Conservation (phyloP, 208 protist species). For the Jaenimonas drosophilae region DNA sequence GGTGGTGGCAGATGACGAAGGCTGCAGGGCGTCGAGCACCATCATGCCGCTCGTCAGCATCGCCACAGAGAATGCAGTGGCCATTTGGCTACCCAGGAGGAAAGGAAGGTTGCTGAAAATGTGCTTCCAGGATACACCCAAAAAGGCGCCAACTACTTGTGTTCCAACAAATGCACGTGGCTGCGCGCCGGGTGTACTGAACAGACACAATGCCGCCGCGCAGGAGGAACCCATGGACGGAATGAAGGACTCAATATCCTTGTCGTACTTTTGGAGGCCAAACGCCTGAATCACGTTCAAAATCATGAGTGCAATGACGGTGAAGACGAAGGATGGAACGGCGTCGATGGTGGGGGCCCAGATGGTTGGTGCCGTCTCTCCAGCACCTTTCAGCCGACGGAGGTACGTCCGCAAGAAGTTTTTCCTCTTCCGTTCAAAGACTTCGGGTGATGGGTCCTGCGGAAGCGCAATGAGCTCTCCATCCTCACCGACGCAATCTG, state of each 20-base stretch:
- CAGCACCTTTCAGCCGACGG: slow-evolving; percentile 27
- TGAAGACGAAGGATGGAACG: slow-evolving; percentile 39
- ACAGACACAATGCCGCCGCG: slow-evolving; percentile 35
- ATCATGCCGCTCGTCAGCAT: slow-evolving; percentile 36
- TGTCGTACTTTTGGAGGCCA: slow-evolving; percentile 27
- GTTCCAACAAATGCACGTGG: slow-evolving; percentile 35
- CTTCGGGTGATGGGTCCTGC: too few relatives aligned
- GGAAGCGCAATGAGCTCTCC: too few relatives aligned
- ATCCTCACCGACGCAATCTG: too few relatives aligned
- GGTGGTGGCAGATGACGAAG: slow-evolving; percentile 55
- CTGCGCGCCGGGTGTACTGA: slow-evolving; percentile 41
- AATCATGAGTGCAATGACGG: slow-evolving; percentile 33
- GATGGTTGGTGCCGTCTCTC: slow-evolving; percentile 15
- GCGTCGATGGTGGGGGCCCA: slow-evolving; percentile 25
- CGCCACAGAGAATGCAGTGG: slow-evolving; percentile 42
- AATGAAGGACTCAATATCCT: slow-evolving; percentile 31
- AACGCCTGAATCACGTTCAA: slow-evolving; percentile 37
- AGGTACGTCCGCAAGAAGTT: slow-evolving; percentile 20
- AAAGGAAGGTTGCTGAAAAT: slow-evolving; percentile 25
- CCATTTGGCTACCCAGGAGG: slow-evolving; percentile 34
- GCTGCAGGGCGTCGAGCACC: slow-evolving; percentile 41
- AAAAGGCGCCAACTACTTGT: slow-evolving; percentile 43
- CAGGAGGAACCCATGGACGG: slow-evolving; percentile 61
- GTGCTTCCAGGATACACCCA: slow-evolving; percentile 47
- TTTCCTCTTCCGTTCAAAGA: slow-evolving; percentile 9